Base-by-base conservation (phyloP, 805 yeast genomes). In the Pichia californica region DNA sequence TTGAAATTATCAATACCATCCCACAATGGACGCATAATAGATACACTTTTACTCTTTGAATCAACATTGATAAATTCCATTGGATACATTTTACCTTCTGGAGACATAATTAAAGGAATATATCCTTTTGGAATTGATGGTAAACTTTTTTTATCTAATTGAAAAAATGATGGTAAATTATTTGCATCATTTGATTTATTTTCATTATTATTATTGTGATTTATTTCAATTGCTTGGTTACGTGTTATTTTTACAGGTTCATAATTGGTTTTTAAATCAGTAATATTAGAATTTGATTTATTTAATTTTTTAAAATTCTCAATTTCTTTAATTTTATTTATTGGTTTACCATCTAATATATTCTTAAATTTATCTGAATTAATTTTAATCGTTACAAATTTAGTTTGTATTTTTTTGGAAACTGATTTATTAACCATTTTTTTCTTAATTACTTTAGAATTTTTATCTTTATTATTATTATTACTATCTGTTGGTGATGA, bases 101-200 rank as follows among this genome's bases (percentile, higher is more conserved):
- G 63, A 10, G 63, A 52, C 62, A 59, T 57, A 52, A 59, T 46
- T 36, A 59, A 50, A 5, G 62, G 63, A 15, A 57, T 47, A 38
- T 50, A 59, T 1, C 63, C 63, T n/a, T 48, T 41, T 0, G 60
- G 61, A 10, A 59, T 50, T 8, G 52, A 44, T 1, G 39, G 31
- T 14, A 41, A 2, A 4, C n/a, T 18, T 11, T 13, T 19, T 13
- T 20, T 31, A 15, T n/a, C 13, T 9, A 32, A 14, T 32, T 39
- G 26, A 4, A 39, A 29, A 13, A 39, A 27, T 13, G 13, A 23
- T 26, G 36, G 27, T 32, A 33, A 11, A 4, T 10, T 26, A 18
- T 33, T 33, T 5, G 9, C 4, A 20, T 33, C 36, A 33, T 33
- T 13, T 18, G 7, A 10, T 3, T 33, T 8, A 21, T 21, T 21